A percentile compares a stretch with the other conserved stretches of the same genome.
Evolutionary conservation across 164 flowering plant genomes (phyloP).

Genomic region (Annona squamosa): DNA sequence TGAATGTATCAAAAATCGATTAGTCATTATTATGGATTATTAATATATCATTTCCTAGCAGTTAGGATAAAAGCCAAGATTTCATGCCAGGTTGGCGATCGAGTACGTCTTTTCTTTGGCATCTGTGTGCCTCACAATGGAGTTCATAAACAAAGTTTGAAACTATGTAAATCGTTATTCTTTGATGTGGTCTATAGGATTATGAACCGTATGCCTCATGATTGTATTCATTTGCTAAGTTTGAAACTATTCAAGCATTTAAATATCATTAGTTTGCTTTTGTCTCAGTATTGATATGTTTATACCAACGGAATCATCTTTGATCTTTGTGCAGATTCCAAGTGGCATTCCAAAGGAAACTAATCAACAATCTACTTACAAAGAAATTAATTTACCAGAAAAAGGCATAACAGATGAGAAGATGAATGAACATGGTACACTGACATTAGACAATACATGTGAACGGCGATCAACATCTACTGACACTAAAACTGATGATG

Average conservation of each 20-base stretch:
- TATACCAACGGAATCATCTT: slow-evolving; percentile 5
- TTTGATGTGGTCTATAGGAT: neutral
- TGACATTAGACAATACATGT: slow-evolving; percentile 19
- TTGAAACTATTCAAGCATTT: neutral
- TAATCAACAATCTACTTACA: neutral
- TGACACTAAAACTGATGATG: slow-evolving; percentile 29
- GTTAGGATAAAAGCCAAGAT: no score
- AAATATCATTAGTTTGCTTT: neutral
- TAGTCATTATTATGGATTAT: no score
- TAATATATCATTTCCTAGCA: no score
- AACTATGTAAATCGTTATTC: neutral
- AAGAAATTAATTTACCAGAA: neutral
- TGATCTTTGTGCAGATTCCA: slow-evolving; percentile 27
- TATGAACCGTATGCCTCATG: neutral
- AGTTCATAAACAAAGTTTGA: no score
- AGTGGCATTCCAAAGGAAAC: slow-evolving; percentile 9
- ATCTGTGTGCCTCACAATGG: no score
- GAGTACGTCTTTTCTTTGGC: no score
- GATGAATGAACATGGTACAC: slow-evolving; percentile 25
- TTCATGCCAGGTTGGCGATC: no score
- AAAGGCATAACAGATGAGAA: slow-evolving; percentile 26
- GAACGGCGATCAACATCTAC: slow-evolving; percentile 21
- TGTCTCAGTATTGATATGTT: neutral
- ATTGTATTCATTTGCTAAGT: neutral
- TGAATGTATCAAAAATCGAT: no score